Percentiles rank a stretch among this genome's conserved stretches.
Evolutionary conservation across 163 green algal species (phyloP).

Genomic region (Chlamydomonas reinhardtii): DNA sequence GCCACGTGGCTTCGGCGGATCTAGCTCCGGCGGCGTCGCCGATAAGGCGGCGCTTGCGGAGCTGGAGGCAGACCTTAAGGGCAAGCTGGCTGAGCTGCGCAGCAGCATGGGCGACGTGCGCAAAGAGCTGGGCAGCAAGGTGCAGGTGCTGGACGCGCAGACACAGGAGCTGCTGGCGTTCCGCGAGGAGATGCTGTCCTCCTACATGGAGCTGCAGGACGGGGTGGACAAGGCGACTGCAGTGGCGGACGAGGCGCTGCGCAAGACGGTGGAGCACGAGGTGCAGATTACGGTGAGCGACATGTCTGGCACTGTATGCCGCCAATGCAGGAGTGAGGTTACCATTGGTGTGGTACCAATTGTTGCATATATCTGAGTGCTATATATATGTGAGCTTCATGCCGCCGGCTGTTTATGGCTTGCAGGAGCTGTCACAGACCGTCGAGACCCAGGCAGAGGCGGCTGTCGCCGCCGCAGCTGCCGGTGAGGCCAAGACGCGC

Average conservation of each 20-base stretch:
- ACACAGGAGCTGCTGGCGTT: constrained; percentile 38
- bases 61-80: neutral
- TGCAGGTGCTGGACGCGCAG: constrained; percentile 32
- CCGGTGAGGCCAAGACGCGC: neutral
- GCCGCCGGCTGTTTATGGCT: neutral
- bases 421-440: constrained; percentile 5
- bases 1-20: neutral
- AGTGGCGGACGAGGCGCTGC: constrained; percentile 6
- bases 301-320: neutral
- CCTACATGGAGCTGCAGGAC: constrained; percentile 42
- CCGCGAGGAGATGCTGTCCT: constrained; percentile 43
- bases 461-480: neutral
- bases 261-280: neutral
- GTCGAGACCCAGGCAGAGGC: neutral
- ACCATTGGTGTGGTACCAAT: too few relatives aligned
- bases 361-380: too few relatives aligned
- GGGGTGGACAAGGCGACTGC: constrained; percentile 3
- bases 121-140: constrained; percentile 43
- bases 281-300: neutral
- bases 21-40: neutral
- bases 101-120: constrained; percentile 22
- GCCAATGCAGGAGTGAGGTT: too few relatives aligned
- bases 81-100: constrained; percentile 29
- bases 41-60: neutral
- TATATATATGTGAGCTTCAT: too few relatives aligned